Evolutionary conservation across 2,329 filamentous ascomycete genomes (phyloP).

Genomic region (Aspergillus ustus): DNA sequence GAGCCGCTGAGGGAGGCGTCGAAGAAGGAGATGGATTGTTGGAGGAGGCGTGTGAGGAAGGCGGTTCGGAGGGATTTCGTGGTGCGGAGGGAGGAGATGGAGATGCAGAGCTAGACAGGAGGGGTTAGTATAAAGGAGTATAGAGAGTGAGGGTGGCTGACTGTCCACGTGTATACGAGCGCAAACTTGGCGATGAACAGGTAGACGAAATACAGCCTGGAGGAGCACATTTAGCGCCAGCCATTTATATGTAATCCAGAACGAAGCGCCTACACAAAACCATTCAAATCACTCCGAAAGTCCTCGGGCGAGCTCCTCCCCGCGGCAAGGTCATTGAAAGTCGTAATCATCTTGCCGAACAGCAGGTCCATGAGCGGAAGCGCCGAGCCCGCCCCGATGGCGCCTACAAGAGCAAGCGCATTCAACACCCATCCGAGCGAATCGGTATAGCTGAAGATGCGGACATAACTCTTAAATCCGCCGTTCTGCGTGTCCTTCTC

Average conservation of each 20-base stretch:
- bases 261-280: slow-evolving; percentile 11
- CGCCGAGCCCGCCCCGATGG: slow-evolving; percentile 10
- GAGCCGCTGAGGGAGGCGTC: slow-evolving; percentile 87
- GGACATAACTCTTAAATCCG: neutral
- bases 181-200: slow-evolving; percentile 64
- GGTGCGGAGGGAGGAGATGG: neutral
- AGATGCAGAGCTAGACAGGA: slow-evolving; percentile 55
- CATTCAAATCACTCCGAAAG: slow-evolving; percentile 4
- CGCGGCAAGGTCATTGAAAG: slow-evolving; percentile 7
- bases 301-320: neutral
- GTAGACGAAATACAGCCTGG: slow-evolving; percentile 78
- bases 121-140: too few relatives aligned
- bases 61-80: neutral
- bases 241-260: too few relatives aligned
- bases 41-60: neutral
- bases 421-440: slow-evolving; percentile 2
- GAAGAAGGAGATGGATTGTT: neutral
- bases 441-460: slow-evolving; percentile 13
- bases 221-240: slow-evolving; percentile 18
- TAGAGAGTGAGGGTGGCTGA: neutral
- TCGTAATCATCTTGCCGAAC: slow-evolving; percentile 12
- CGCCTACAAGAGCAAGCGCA: neutral
- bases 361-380: slow-evolving; percentile 14
- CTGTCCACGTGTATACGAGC: neutral
- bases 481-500: neutral